phyloP scores from a whole-genome alignment of 257 asterid species.

The Solanum ahanhuiri region DNA sequence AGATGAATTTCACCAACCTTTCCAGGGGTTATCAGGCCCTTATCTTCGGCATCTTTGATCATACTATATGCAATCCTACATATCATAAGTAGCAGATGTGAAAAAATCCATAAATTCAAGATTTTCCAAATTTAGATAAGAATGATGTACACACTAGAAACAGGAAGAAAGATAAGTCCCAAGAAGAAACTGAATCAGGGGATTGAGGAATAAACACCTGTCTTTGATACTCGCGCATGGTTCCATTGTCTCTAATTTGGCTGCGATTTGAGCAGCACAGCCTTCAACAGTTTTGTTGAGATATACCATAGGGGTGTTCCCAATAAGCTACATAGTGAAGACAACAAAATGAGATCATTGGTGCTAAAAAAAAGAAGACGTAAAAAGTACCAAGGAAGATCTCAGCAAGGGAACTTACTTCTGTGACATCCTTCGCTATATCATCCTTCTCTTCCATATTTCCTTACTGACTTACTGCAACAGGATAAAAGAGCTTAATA shows the following conservation, averaged over 20 bases:
- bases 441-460: constrained; percentile 17
- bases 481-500: not conserved
- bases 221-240: constrained; percentile 41
- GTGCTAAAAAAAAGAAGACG: not conserved
- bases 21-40: constrained; percentile 35
- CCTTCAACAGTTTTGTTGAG: constrained; percentile 33
- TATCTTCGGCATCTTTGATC: constrained; percentile 49
- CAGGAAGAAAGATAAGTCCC: not conserved
- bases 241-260: constrained; percentile 38
- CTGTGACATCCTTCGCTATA: constrained; percentile 29
- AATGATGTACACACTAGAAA: not conserved
- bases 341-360: not conserved
- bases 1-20: constrained; percentile 19
- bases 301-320: constrained; percentile 42
- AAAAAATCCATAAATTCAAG: not conserved
- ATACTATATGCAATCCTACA: constrained; percentile 36
- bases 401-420: constrained; percentile 13
- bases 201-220: constrained; percentile 8
- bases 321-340: constrained; percentile 15
- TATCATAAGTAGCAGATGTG: not conserved
- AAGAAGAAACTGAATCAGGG: not conserved
- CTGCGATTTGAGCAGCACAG: constrained; percentile 30
- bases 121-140: not conserved
- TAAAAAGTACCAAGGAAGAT: not conserved
- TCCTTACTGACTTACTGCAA: constrained; percentile 5